Base-by-base conservation (phyloP, 768 basidiomycete species). In the Kwoniella bestiolae region DNA sequence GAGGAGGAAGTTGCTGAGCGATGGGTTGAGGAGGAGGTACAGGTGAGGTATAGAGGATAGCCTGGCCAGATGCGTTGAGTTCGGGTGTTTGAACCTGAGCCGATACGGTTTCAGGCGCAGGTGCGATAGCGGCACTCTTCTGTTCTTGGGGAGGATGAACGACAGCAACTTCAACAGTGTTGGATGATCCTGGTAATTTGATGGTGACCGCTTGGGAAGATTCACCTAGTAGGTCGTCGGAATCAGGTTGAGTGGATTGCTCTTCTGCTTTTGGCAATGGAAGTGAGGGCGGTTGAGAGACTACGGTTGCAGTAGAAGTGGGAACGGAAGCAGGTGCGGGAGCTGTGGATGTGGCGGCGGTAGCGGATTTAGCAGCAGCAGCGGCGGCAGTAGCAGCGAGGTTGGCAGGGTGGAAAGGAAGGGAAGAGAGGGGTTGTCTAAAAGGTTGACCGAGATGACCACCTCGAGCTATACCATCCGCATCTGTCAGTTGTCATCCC, bases 211-310 rank as follows among this genome's bases (percentile, higher is more conserved):
- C 53, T 16, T 52, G 51, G 18, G 26, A 45, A 8, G 64, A 28
- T 9, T 61, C 64, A 11, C 53, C 63, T 8, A 77, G 53, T n/a
- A 77, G 60, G 9, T 65, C n/a, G 11, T 77, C 73, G 7, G 61
- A 51, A 31, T 65, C 59, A 29, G 72, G 71, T 28, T 65, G 68
- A 5, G 73, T 74, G 16, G 63, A 47, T n/a, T 53, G 53, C 3
- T 52, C 32, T 29, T 74, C 76, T 8, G 58, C 52, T 4, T 56
- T 35, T 26, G 44, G 32, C 9, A 12, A 18, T 14, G 41, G 52
- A 8, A 14, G 60, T 60, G 12, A 12, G 47, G 35, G 11, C 25
- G 62, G n/a, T 18, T 9, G 23, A 25, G 62, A 23, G 26, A 63
- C 55, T 9, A 21, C 18, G n/a, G 45, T 6, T 47, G 45, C n/a